Percentiles rank a stretch among this genome's conserved stretches.
Conservation (phyloP, 495 filamentous ascomycete genomes). For the Evansstolkia leycettana region DNA sequence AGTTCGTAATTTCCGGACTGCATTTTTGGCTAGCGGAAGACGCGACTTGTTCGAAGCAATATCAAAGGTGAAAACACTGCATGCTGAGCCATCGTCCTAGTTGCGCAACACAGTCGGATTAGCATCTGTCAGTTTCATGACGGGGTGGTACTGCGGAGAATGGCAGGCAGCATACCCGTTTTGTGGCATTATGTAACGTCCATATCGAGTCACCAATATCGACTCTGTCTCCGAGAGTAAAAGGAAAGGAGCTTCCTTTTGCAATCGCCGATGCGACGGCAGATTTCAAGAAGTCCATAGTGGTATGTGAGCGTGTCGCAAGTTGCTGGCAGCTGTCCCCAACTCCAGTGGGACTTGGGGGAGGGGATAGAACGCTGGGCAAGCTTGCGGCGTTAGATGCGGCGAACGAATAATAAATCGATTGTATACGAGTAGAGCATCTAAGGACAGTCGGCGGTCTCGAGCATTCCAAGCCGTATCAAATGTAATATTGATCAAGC, state of each 20-base stretch:
- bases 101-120: not conserved
- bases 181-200: constrained; percentile 83
- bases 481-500: too few species aligned
- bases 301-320: not conserved
- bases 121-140: not conserved
- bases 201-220: constrained; percentile 85
- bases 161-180: constrained; percentile 48
- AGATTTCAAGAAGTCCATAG: constrained; percentile 96
- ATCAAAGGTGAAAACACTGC: constrained; percentile 95
- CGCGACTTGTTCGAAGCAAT: constrained; percentile 62
- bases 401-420: too few species aligned
- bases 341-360: too few species aligned
- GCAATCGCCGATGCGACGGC: constrained; percentile 94
- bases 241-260: constrained; percentile 85
- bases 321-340: too few species aligned
- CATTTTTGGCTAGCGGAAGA: constrained; percentile 81
- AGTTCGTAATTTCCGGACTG: constrained; percentile 81
- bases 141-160: too few species aligned
- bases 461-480: too few species aligned
- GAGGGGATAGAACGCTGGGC: too few species aligned
- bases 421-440: too few species aligned
- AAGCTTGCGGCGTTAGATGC: too few species aligned
- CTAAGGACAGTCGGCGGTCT: too few species aligned
- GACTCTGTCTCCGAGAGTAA: constrained; percentile 80
- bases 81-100: constrained; percentile 84